Evolutionary conservation across 306 rosid species (phyloP), one percentile per base, ranked within the genome.

Genomic region (Ceratonia siliqua): DNA sequence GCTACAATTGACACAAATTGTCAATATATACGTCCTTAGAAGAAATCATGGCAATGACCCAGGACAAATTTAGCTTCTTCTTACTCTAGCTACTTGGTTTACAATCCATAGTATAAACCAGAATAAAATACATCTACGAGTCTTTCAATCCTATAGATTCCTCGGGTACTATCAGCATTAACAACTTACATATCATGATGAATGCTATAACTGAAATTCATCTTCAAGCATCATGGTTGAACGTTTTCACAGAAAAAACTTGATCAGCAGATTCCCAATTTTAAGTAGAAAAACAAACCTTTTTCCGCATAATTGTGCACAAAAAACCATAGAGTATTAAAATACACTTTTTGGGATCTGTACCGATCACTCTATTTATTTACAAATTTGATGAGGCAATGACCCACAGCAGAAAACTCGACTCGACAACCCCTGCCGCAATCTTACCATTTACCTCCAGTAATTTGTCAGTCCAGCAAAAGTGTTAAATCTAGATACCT

Each of bases 301-400:
- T 70, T 61, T 68, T 73, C 78, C 33, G 67, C 85, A 69, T 69
- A 57, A 78, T 27, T 62, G 52, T 78, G 81, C 83, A 81, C 76
- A 81, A 68, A 79, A 83, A 43, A 67, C 78, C 50, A 38, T 0
- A 79, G 68, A 41, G 76, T 58, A 57, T 35, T 71, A 32, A 38
- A 70, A 52, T 63, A 69, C 53, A 57, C 65, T 56, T 73, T 69
- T 33, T 12, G 57, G 76, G 84, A 77, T 68, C 80, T 49, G 21
- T 48, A 56, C 81, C 49, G 85, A 74, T 73, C 78, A 69, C n/a
- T n/a, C n/a, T 66, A 68, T 64, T 82, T 81, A 85, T 81, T 72
- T 91, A 89, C 98, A 93, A 83, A 81, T 83, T 83, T 55, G 84
- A 74, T 64, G 80, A 78, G 85, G 69, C 83, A 76, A 64, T 45